Evolutionary conservation across 192 early-diverging fungal genomes (phyloP).

Genomic region (Linnemannia hyalina): DNA sequence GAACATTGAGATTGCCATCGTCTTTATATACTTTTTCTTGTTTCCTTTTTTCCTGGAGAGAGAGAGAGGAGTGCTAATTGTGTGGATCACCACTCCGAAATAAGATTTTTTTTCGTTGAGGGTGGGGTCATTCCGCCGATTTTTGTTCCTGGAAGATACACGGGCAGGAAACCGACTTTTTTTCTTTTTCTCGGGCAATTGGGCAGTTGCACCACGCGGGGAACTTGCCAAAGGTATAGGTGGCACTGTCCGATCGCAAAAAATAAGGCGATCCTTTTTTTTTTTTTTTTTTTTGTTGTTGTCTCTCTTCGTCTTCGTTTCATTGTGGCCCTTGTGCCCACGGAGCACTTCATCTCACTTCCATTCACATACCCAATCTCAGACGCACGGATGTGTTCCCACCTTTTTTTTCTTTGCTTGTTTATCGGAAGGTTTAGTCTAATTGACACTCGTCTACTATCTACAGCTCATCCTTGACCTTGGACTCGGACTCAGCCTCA

Average conservation of each 20-base stretch:
- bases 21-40: slow-evolving; percentile 19
- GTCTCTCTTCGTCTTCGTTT: neutral
- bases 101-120: neutral
- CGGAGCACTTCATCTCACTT: neutral
- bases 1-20: neutral
- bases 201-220: slow-evolving; percentile 4
- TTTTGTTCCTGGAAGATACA: neutral
- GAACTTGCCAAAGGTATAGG: neutral
- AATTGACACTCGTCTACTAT: neutral
- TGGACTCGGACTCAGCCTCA: neutral
- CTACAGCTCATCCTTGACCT: neutral
- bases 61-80: neutral
- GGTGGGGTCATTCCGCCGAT: slow-evolving; percentile 3
- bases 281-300: neutral
- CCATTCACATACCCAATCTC: neutral
- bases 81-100: slow-evolving; percentile 1
- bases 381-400: neutral
- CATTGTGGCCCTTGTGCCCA: neutral
- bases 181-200: slow-evolving; percentile 16
- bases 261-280: neutral
- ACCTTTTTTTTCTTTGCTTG: neutral
- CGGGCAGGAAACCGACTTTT: neutral
- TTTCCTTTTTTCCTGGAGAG: neutral
- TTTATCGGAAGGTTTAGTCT: neutral
- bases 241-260: neutral